Evolutionary conservation across 2,329 filamentous ascomycete species (phyloP), one percentile per base, ranked within the genome.

Genomic region (Ilyonectria sp.): DNA sequence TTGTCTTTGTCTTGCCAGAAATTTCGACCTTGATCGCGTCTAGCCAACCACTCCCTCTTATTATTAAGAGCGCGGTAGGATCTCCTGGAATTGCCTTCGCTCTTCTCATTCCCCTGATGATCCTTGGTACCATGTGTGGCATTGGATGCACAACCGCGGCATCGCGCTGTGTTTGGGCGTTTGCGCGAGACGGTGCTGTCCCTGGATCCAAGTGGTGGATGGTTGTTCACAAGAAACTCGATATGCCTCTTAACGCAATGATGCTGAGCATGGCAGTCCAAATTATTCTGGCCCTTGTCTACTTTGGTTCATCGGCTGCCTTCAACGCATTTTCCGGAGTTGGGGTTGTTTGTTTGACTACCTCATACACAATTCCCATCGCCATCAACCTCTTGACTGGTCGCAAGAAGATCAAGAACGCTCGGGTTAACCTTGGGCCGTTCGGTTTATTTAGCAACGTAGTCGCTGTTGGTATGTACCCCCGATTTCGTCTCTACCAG

Each of bases 321-420:
- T 93, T 92, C 83, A 92, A 90, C 76, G 91, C 91, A 62, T 93
- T 93, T 79, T 91, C 89, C 0, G 90, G 90, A 66, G 89, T 92
- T 21, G 90, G 90, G 74, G 91, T 93, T 78, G 93, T 93, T 75
- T 91, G 86, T 75, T 82, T 91, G 76, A 93, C 91, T 0, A 83
- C 90, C 46, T 89, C 90, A 56, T 94, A 94, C 75, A 90, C 89
- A 37, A 85, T 85, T 1, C 92, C 92, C 19, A 91, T 93, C 61
- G 85, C 87, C 26, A 88, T 92, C 68, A 93, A 87, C 60, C 80
- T 93, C 73, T 74, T 89, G 62, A 86, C 86, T 29, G 86, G 90
- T 10, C 89, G 92, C 52, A 84, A 86, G 74, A 86, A 90, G 65
- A 83, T 93, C 61, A 82, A 83, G 66, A 84, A 80, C 1, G 90